Evolutionary conservation across 108 stramenopile genomes (phyloP).

Genomic region (Pseudonitzschia multiseries): DNA sequence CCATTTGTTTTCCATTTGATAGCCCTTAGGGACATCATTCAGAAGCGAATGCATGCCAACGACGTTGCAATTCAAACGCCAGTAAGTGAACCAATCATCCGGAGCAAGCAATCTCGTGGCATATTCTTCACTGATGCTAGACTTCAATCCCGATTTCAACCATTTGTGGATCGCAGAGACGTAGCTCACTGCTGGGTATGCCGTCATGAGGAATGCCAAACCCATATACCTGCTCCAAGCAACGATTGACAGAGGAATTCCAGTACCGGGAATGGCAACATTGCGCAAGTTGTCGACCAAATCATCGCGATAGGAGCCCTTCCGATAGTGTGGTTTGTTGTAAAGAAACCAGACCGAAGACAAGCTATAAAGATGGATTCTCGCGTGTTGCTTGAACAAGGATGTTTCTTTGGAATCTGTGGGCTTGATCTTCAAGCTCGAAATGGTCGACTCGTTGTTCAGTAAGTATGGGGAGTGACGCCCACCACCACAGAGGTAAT

Average conservation of each 20-base stretch:
- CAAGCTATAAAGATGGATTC: conserved; percentile 89
- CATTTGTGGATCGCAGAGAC: conserved; percentile 67
- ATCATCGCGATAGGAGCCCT: conserved; percentile 82
- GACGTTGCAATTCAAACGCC: conserved; percentile 94
- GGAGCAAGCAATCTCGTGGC: conserved; percentile 85
- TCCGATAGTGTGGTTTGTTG: conserved; percentile 93
- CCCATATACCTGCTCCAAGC: conserved; percentile 45
- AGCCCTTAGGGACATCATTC: conserved; percentile 72
- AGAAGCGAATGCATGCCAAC: conserved; percentile 91
- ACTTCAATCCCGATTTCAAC: conserved; percentile 51
- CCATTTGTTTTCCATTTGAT: conserved; percentile 97
- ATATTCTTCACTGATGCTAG: conserved; percentile 64
- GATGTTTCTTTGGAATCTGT: conserved; percentile 34
- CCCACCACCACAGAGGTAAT: conserved; percentile 69
- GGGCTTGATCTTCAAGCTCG: conserved; percentile 33
- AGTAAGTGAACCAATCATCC: conserved; percentile 96
- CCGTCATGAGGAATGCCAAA: conserved; percentile 63
- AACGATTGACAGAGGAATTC: conserved; percentile 80
- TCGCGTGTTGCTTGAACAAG: conserved; percentile 76
- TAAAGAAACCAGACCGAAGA: conserved; percentile 90
- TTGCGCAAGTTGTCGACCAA: conserved; percentile 92
- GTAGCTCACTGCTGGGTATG: conserved; percentile 76
- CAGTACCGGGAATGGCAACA: conserved; percentile 97
- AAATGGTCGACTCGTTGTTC: conserved; percentile 39
- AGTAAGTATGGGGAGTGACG: conserved; percentile 48